These are phyloP conservation scores for Cicer bijugum DNA, from an alignment of 306 rosid species.

Conservation along the genomic window DNA sequence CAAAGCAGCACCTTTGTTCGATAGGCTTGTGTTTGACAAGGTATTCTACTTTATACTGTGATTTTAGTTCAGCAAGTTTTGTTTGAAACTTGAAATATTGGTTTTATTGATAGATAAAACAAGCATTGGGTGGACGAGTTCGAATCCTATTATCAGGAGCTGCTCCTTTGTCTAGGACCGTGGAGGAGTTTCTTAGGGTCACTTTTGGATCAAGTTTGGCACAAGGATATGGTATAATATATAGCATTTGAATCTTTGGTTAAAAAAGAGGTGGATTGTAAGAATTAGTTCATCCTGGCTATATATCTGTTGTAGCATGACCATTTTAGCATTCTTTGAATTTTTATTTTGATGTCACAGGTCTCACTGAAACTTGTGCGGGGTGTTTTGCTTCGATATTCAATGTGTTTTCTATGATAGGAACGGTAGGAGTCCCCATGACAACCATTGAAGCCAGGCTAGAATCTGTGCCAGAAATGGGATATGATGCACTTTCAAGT, in stretches of 20 bases:
- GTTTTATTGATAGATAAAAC: slow-evolving; percentile 62
- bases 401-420: slow-evolving; percentile 78
- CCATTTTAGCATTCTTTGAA: not conserved
- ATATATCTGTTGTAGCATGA: not conserved
- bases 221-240: slow-evolving; percentile 93
- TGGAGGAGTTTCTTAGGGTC: slow-evolving; percentile 93
- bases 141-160: slow-evolving; percentile 86
- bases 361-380: slow-evolving; percentile 89
- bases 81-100: slow-evolving; percentile 28
- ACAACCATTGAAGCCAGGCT: slow-evolving; percentile 93
- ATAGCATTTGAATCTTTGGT: slow-evolving; percentile 42
- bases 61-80: slow-evolving; percentile 20
- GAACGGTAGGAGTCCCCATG: slow-evolving; percentile 90
- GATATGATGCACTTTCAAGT: slow-evolving; percentile 78
- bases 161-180: slow-evolving; percentile 86
- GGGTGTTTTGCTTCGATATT: slow-evolving; percentile 76
- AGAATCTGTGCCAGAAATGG: slow-evolving; percentile 69
- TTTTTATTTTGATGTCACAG: slow-evolving; percentile 47
- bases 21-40: slow-evolving; percentile 84
- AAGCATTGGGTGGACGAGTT: slow-evolving; percentile 81
- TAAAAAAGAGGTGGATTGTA: slow-evolving; percentile 19
- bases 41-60: slow-evolving; percentile 49
- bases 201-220: slow-evolving; percentile 70
- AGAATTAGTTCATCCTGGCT: not conserved
- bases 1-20: slow-evolving; percentile 80